Conservation (phyloP, 2,329 filamentous ascomycete genomes). For the Alternaria brassicae region DNA sequence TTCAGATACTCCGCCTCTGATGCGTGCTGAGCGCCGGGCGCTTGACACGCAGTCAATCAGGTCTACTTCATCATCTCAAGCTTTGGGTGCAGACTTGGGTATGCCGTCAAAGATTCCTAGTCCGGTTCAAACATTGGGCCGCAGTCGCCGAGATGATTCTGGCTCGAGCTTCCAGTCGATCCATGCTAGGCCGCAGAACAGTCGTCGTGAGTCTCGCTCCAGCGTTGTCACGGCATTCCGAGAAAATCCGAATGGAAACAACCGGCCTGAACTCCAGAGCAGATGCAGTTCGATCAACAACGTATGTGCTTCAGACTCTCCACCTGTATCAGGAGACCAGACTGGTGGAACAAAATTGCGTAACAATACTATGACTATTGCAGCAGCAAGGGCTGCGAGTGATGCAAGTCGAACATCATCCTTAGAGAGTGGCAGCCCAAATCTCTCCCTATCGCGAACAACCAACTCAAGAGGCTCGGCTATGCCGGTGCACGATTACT, state of each 20-base stretch:
- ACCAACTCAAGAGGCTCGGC: not conserved
- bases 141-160: constrained; percentile 50
- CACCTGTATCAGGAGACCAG: constrained; percentile 21
- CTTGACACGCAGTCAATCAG: not conserved
- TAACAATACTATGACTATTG: constrained; percentile 31
- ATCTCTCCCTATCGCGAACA: constrained; percentile 7
- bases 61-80: constrained; percentile 1
- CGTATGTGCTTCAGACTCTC: constrained; percentile 15
- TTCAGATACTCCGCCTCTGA: constrained; percentile 1
- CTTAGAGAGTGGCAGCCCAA: constrained; percentile 9
- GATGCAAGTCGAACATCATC: constrained; percentile 12
- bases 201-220: constrained; percentile 37
- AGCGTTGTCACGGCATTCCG: constrained; percentile 42
- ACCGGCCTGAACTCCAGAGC: constrained; percentile 20
- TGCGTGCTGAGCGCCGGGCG: not conserved
- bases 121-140: constrained; percentile 48
- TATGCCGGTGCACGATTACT: constrained; percentile 5
- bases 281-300: constrained; percentile 31
- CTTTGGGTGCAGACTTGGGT: constrained; percentile 16
- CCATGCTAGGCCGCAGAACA: constrained; percentile 25
- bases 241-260: constrained; percentile 23
- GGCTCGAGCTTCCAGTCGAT: constrained; percentile 48
- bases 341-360: constrained; percentile 28
- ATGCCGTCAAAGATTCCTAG: constrained; percentile 54
- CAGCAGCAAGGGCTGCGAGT: constrained; percentile 25